Percentiles rank a stretch among this genome's conserved stretches.
phyloP scores from a whole-genome alignment of 805 yeast species.

The Kodamaea lidongshanica region DNA sequence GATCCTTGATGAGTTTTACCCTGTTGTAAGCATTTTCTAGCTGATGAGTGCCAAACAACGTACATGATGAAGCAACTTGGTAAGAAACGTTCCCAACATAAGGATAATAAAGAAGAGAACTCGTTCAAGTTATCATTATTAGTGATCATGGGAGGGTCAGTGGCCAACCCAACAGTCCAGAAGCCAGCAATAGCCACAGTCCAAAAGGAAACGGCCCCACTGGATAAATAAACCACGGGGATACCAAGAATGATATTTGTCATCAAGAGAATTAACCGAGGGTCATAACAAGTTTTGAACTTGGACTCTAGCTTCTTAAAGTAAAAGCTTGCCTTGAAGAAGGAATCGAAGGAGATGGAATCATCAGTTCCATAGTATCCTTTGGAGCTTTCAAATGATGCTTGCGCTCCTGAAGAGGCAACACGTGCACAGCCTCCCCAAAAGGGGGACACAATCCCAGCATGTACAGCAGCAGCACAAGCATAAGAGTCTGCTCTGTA shows the following conservation, averaged over 20 bases:
- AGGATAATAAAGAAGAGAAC: conserved; percentile 57
- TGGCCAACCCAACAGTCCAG: conserved; percentile 71
- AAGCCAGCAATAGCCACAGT: conserved; percentile 57
- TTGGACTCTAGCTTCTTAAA: conserved; percentile 39
- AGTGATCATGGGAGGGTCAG: conserved; percentile 71
- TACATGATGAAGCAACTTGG: conserved; percentile 70
- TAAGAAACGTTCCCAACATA: conserved; percentile 66
- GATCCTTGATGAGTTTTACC: conserved; percentile 15
- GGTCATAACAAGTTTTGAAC: conserved; percentile 59
- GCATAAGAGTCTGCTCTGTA: conserved; percentile 86
- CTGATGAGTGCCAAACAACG: conserved; percentile 59
- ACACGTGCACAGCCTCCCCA: conserved; percentile 75
- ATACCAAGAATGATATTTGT: conserved; percentile 58
- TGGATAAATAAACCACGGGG: conserved; percentile 53
- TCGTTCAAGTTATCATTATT: conserved; percentile 49
- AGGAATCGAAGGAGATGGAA: conserved; percentile 56
- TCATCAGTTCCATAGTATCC: conserved; percentile 52
- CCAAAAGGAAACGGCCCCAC: conserved; percentile 47
- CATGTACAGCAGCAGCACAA: conserved; percentile 86
- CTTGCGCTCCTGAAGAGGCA: conserved; percentile 44
- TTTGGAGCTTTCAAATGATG: conserved; percentile 38
- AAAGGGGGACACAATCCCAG: conserved; percentile 67
- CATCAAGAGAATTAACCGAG: conserved; percentile 49
- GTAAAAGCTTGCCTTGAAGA: conserved; percentile 68
- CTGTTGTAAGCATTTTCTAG: conserved; percentile 36